Conservation (phyloP, 768 basidiomycete species). For the Suillus sp. region DNA sequence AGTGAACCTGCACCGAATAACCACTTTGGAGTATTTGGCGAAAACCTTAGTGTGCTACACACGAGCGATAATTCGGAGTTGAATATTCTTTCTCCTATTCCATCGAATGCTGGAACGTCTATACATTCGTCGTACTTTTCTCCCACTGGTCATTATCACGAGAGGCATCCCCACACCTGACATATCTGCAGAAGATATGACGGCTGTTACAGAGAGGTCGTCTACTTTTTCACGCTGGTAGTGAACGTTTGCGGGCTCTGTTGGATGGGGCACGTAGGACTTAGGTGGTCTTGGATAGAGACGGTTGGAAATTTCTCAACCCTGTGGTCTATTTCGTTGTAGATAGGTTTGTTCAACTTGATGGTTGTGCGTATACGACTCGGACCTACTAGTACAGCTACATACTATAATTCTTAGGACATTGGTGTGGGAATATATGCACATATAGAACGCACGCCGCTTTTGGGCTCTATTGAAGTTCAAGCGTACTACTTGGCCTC, state of each 20-base stretch:
- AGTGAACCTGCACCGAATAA: constrained; percentile 8
- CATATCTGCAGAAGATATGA: background rate
- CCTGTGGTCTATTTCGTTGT: background rate
- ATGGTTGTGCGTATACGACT: background rate
- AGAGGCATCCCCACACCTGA: constrained; percentile 9
- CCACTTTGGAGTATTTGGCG: constrained; percentile 7
- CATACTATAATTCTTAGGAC: background rate
- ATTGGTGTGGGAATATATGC: background rate
- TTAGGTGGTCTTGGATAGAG: background rate
- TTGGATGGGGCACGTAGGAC: constrained; percentile 20
- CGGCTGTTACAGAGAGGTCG: background rate
- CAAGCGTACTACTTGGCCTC: background rate
- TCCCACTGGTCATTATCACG: constrained; percentile 23
- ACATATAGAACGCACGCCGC: background rate
- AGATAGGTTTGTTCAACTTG: background rate
- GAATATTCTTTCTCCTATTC: constrained; percentile 18
- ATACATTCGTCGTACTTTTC: constrained; percentile 15
- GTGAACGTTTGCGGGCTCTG: constrained; percentile 20
- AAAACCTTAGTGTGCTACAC: constrained; percentile 1
- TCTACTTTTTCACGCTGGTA: constrained; percentile 3
- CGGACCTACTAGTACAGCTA: background rate
- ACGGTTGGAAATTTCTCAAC: background rate
- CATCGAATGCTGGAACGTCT: constrained; percentile 3
- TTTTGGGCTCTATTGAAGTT: constrained; percentile 1
- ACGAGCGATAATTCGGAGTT: constrained; percentile 25